Percentiles rank a stretch among this genome's conserved stretches.
phyloP scores from a whole-genome alignment of 352 stramenopile genomes.

The Phytophthora macrochlamydospora region DNA sequence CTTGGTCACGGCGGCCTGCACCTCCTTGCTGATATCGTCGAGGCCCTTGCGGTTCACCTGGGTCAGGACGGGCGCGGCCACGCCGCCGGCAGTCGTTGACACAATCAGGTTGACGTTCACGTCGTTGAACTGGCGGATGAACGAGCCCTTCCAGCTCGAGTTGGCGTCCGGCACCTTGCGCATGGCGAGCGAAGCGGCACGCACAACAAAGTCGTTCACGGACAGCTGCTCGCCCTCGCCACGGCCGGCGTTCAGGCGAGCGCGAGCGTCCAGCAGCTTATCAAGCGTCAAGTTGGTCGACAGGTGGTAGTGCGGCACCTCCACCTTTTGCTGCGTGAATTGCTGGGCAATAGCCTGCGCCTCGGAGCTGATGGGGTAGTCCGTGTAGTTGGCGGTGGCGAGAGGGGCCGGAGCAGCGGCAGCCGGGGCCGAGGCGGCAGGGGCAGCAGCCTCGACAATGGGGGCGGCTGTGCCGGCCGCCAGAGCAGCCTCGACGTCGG shows the following conservation, averaged over 20 bases:
- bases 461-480: conserved; percentile 53
- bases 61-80: conserved; percentile 98
- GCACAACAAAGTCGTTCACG: conserved; percentile 99
- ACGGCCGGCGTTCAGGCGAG: conserved; percentile 92
- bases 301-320: conserved; percentile 98
- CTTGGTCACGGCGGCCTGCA: conserved; percentile 49
- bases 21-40: conserved; percentile 65
- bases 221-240: conserved; percentile 93
- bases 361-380: conserved; percentile 91
- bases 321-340: conserved; percentile 93
- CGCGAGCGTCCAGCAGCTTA: conserved; percentile 90
- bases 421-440: conserved; percentile 31
- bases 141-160: conserved; percentile 86
- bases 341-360: conserved; percentile 82
- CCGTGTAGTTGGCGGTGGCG: conserved; percentile 84
- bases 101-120: conserved; percentile 95
- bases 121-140: conserved; percentile 95
- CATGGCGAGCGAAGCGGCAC: conserved; percentile 94
- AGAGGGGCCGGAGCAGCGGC: conserved; percentile 38
- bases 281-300: conserved; percentile 94
- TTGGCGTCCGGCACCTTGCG: conserved; percentile 95
- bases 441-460: conserved; percentile 22
- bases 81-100: conserved; percentile 60
- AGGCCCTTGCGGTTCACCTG: conserved; percentile 66
- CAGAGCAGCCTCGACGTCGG: conserved; percentile 93